Percentiles rank a stretch among this genome's conserved stretches.
Conservation (phyloP, 176 grass and related monocot genomes). For the Carex cristatella region DNA sequence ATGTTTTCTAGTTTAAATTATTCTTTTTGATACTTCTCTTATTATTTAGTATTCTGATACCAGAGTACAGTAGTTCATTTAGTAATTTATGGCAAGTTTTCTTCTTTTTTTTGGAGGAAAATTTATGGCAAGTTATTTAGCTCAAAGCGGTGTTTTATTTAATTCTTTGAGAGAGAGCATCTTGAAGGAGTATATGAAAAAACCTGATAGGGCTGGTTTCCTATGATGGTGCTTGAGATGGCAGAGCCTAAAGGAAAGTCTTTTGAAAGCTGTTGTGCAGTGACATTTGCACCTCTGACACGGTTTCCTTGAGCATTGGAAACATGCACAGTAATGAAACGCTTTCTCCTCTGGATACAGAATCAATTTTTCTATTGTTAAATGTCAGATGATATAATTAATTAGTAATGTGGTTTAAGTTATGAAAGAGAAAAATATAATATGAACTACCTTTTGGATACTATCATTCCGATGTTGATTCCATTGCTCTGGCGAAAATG, state of each 20-base stretch:
- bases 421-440: neutral
- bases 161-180: neutral
- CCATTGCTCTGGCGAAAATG: conserved; percentile 61
- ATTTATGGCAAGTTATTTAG: neutral
- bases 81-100: neutral
- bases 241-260: conserved; percentile 80
- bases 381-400: neutral
- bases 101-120: neutral
- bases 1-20: neutral
- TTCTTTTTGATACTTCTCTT: neutral
- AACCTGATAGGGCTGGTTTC: conserved; percentile 64
- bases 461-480: conserved; percentile 60
- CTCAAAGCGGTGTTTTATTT: neutral
- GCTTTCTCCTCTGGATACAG: conserved; percentile 47
- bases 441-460: conserved; percentile 36
- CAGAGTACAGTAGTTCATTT: neutral
- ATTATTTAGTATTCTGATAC: neutral
- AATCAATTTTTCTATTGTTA: neutral
- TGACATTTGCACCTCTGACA: conserved; percentile 34
- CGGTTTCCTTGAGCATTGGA: conserved; percentile 36
- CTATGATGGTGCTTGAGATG: conserved; percentile 48
- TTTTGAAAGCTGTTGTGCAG: conserved; percentile 42
- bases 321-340: conserved; percentile 53
- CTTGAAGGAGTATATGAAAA: neutral
- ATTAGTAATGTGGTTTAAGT: neutral